phyloP scores from a whole-genome alignment of 2,329 filamentous ascomycete species.

The Cadophora luteo-olivacea region DNA sequence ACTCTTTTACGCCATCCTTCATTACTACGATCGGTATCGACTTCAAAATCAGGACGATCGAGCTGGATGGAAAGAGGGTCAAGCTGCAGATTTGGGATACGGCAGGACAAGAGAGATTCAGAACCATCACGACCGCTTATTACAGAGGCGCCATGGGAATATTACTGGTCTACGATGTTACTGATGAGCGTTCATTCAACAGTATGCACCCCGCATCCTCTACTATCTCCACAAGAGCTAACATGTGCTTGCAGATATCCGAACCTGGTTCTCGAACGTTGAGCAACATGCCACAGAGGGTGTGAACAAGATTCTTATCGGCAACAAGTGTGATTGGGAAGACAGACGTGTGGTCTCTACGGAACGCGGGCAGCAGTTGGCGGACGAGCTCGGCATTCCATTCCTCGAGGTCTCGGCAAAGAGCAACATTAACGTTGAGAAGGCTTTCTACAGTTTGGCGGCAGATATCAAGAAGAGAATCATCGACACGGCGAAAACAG shows the following conservation, averaged over 20 bases:
- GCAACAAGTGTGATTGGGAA: constrained; percentile 99
- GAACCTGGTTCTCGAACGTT: constrained; percentile 99
- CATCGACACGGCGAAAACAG: constrained; percentile 87
- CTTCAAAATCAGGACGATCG: constrained; percentile 99
- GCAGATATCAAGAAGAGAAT: constrained; percentile 98
- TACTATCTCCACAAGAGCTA: constrained; percentile 13
- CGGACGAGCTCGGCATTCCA: constrained; percentile 94
- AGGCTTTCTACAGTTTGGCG: constrained; percentile 95
- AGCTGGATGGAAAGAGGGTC: constrained; percentile 97
- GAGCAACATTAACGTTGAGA: constrained; percentile 99
- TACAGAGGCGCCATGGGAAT: constrained; percentile 99
- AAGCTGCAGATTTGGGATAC: constrained; percentile 99
- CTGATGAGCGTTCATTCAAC: constrained; percentile 99
- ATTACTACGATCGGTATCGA: constrained; percentile 99
- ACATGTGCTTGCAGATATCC: constrained; percentile 73
- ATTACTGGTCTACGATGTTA: constrained; percentile 96
- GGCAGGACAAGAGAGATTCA: constrained; percentile 96
- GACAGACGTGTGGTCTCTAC: constrained; percentile 96
- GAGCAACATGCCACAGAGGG: constrained; percentile 98
- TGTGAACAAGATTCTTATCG: constrained; percentile 99
- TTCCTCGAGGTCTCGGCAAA: constrained; percentile 99
- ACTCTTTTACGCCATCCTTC: constrained; percentile 99
- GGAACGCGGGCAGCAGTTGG: constrained; percentile 90
- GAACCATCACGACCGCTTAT: constrained; percentile 98
- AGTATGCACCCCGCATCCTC: constrained; percentile 56